phyloP scores from a whole-genome alignment of 1,139 yeast genomes.

The Debaryomyces psychrophilus region DNA sequence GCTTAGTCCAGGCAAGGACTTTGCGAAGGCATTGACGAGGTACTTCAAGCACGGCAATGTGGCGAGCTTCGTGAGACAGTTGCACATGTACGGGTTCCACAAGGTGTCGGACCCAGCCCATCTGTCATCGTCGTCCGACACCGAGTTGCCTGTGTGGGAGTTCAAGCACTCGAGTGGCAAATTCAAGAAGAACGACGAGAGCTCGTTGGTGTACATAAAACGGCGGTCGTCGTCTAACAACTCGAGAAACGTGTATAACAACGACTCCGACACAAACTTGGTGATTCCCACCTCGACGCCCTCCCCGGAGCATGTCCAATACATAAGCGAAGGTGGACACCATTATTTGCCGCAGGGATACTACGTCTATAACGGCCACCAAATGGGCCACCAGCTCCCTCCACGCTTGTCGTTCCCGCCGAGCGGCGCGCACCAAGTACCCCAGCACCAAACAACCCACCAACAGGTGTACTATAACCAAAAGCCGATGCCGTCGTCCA shows the following conservation, averaged over 20 bases:
- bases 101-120: constrained; percentile 50
- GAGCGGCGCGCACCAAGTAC: constrained; percentile 3
- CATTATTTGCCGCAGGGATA: constrained; percentile 5
- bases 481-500: constrained; percentile 6
- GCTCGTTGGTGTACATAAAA: constrained; percentile 64
- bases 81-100: constrained; percentile 55
- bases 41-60: constrained; percentile 53
- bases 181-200: constrained; percentile 76
- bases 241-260: constrained; percentile 20
- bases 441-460: constrained; percentile 23
- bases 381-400: constrained; percentile 4
- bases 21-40: constrained; percentile 45
- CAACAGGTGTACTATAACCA: constrained; percentile 8
- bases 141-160: constrained; percentile 65
- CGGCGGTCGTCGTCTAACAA: constrained; percentile 54
- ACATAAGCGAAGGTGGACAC: constrained; percentile 5
- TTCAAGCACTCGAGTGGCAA: constrained; percentile 82
- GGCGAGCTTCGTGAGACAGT: constrained; percentile 50
- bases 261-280: constrained; percentile 14
- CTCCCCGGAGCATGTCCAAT: constrained; percentile 13
- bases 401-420: constrained; percentile 9
- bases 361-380: constrained; percentile 5
- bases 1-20: constrained; percentile 57
- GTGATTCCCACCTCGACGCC: constrained; percentile 17
- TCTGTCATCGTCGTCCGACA: constrained; percentile 9